Evolutionary conservation across 2,329 filamentous ascomycete genomes (phyloP).

Genomic region (Whalleya microplaca): DNA sequence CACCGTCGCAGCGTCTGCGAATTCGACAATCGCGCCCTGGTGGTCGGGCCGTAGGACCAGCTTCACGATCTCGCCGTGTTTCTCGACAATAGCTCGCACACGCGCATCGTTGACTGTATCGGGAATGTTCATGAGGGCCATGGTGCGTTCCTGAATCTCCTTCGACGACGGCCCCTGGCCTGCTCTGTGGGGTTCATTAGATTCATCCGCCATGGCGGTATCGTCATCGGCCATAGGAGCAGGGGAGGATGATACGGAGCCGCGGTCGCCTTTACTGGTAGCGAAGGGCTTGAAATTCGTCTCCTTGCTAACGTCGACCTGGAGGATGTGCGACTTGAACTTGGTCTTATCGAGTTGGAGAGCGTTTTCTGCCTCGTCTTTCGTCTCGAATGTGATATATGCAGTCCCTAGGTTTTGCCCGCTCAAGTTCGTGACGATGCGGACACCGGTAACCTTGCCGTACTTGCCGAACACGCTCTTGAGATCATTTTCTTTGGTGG

Average conservation of each 20-base stretch:
- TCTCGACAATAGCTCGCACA: conserved; percentile 72
- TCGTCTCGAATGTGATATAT: conserved; percentile 76
- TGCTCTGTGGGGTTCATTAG: conserved; percentile 17
- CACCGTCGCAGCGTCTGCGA: conserved; percentile 67
- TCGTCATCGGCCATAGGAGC: conserved; percentile 44
- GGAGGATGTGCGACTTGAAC: conserved; percentile 68
- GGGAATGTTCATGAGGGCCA: conserved; percentile 83
- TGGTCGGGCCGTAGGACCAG: conserved; percentile 80
- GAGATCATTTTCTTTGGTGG: conserved; percentile 69
- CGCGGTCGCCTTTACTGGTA: conserved; percentile 43
- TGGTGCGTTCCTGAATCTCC: conserved; percentile 67
- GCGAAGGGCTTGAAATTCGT: conserved; percentile 61
- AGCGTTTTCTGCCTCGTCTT: conserved; percentile 68
- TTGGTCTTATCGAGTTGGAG: conserved; percentile 73
- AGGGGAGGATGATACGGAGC: conserved; percentile 41
- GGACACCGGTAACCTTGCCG: conserved; percentile 73
- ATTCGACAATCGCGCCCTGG: conserved; percentile 86
- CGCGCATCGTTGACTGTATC: conserved; percentile 92
- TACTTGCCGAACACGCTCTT: conserved; percentile 73
- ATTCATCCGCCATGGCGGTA: conserved; percentile 42
- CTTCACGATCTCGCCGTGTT: conserved; percentile 72
- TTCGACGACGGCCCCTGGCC: conserved; percentile 44
- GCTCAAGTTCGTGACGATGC: conserved; percentile 68
- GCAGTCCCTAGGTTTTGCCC: conserved; percentile 77
- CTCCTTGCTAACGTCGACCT: conserved; percentile 64